Percentiles rank a stretch among this genome's conserved stretches.
Evolutionary conservation across 1,139 yeast species (phyloP).

Genomic region (Candida dubliniensis): DNA sequence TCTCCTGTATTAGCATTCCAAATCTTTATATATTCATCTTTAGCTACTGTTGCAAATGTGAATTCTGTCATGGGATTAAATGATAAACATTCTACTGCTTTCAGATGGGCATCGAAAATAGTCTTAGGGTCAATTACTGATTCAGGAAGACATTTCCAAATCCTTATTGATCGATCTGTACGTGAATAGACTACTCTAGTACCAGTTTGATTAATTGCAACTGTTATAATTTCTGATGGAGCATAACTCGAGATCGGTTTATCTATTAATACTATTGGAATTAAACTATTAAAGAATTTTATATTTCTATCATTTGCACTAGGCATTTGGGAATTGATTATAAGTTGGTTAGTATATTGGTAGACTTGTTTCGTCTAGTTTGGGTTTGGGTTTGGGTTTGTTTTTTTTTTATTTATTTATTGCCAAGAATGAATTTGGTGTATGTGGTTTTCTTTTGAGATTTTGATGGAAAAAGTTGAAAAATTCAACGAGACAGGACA

Average conservation of each 20-base stretch:
- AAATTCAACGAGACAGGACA: not conserved
- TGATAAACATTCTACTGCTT: conserved; percentile 48
- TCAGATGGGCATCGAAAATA: conserved; percentile 46
- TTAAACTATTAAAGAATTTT: conserved; percentile 26
- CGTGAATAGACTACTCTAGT: conserved; percentile 46
- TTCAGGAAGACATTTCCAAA: conserved; percentile 40
- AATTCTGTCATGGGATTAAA: conserved; percentile 62
- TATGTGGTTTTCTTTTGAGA: no score
- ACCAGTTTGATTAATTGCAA: conserved; percentile 43
- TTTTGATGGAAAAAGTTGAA: not conserved
- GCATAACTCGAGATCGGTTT: conserved; percentile 26
- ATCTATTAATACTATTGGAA: conserved; percentile 24
- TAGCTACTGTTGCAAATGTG: conserved; percentile 59
- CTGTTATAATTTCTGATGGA: conserved; percentile 31
- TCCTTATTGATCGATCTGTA: conserved; percentile 45
- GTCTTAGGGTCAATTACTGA: conserved; percentile 33
- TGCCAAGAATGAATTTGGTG: not conserved
- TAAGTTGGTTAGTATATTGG: not conserved
- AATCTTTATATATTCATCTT: conserved; percentile 51
- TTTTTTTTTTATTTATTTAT: not conserved
- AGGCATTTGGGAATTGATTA: no score
- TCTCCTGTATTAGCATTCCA: conserved; percentile 54
- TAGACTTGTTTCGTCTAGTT: not conserved
- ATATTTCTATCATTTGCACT: conserved; percentile 12
- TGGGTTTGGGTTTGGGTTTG: not conserved